Conservation (phyloP, 495 filamentous ascomycete genomes). For the Aspergillus cristatus region DNA sequence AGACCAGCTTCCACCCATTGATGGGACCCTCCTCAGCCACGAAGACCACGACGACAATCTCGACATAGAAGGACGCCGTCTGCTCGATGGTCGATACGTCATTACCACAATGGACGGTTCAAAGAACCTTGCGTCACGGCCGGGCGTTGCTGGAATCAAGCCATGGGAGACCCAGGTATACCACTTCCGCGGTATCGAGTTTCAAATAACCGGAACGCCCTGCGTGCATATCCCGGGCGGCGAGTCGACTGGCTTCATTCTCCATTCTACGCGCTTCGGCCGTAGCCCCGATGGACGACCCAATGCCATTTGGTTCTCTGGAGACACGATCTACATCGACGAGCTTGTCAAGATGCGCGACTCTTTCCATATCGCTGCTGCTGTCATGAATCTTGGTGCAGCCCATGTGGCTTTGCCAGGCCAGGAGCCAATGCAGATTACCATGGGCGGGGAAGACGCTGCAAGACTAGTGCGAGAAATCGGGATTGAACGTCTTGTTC, state of each 20-base stretch:
- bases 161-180: conserved; percentile 10
- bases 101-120: conserved; percentile 33
- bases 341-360: conserved; percentile 15
- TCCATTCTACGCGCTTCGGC: conserved; percentile 25
- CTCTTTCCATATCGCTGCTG: conserved; percentile 1
- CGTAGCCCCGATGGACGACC: conserved; percentile 18
- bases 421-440: conserved; percentile 27
- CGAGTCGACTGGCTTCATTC: conserved; percentile 33
- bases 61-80: conserved; percentile 15
- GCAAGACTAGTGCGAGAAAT: conserved; percentile 29
- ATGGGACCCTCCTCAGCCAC: conserved; percentile 34
- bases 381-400: neutral
- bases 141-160: conserved; percentile 23
- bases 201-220: conserved; percentile 28
- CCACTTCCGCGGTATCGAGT: conserved; percentile 10
- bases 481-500: conserved; percentile 34
- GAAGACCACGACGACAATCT: conserved; percentile 40
- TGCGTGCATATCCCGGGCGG: conserved; percentile 32
- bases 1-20: conserved; percentile 28
- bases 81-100: conserved; percentile 32
- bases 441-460: conserved; percentile 39
- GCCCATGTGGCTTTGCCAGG: conserved; percentile 15
- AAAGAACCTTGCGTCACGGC: conserved; percentile 17
- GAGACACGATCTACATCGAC: conserved; percentile 34
- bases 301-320: conserved; percentile 38